Percentiles rank a stretch among this genome's conserved stretches.
These are phyloP conservation scores for Plasmodium sp. DNA, from an alignment of 169 alveolate species.

Conservation along the genomic window DNA sequence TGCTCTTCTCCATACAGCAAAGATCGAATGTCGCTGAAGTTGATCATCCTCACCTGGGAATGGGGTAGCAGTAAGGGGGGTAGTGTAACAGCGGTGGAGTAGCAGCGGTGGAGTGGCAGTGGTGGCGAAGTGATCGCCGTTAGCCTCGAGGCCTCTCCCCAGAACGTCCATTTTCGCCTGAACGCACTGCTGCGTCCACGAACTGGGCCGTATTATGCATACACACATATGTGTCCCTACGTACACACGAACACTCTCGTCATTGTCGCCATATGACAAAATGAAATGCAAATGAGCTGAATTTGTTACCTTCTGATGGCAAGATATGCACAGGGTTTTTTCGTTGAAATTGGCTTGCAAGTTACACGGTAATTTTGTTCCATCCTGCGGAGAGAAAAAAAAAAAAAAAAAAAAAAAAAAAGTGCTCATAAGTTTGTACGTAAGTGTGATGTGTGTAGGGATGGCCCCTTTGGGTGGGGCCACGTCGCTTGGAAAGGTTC, in stretches of 20 bases:
- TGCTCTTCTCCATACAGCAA: slow-evolving; percentile 88
- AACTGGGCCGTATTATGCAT: not conserved
- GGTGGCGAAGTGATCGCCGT: not conserved
- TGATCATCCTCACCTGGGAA: slow-evolving; percentile 82
- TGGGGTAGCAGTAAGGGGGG: not conserved
- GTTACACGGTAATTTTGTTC: slow-evolving; percentile 69
- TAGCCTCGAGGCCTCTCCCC: not conserved
- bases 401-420: slow-evolving; percentile 39
- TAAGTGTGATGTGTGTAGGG: not conserved
- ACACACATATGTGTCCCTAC: not conserved
- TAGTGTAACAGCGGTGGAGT: not conserved
- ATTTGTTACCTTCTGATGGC: slow-evolving; percentile 55
- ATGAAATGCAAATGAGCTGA: not conserved
- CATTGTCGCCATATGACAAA: not conserved
- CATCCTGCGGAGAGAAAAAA: slow-evolving; percentile 29
- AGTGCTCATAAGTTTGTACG: not conserved
- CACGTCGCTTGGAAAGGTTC: not conserved
- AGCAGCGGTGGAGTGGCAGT: not conserved
- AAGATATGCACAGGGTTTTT: slow-evolving; percentile 71
- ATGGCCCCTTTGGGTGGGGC: not conserved
- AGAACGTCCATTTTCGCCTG: not conserved
- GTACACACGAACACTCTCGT: not conserved
- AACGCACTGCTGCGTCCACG: not conserved
- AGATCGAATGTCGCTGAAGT: slow-evolving; percentile 81
- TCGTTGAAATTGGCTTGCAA: slow-evolving; percentile 67